A percentile compares a stretch with the other conserved stretches of the same genome.
These are phyloP conservation scores for Coprinellus micaceus DNA, from an alignment of 768 basidiomycete genomes.

Conservation along the genomic window DNA sequence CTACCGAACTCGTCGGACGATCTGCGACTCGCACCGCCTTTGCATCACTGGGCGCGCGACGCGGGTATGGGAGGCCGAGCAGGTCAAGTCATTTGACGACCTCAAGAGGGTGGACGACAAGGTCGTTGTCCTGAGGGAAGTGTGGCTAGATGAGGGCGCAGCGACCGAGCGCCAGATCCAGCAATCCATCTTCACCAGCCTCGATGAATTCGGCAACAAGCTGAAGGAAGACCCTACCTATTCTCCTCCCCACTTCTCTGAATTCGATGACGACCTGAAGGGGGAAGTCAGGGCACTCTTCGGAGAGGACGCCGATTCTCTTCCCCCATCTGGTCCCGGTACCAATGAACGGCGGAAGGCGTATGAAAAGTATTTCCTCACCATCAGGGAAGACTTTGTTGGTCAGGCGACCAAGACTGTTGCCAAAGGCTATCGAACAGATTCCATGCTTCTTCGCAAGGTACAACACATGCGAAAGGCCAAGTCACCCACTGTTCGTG, in stretches of 20 bases:
- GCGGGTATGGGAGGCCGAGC: conserved; percentile 11
- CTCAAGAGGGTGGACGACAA: not conserved
- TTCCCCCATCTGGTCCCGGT: no score
- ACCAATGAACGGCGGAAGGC: not conserved
- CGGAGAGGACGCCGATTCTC: not conserved
- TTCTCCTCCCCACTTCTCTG: not conserved
- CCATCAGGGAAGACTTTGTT: not conserved
- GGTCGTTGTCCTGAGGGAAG: conserved; percentile 16
- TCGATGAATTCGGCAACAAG: not conserved
- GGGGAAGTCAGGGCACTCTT: not conserved
- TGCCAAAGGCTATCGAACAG: not conserved
- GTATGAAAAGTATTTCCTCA: not conserved
- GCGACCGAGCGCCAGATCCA: conserved; percentile 16
- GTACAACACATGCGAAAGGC: not conserved
- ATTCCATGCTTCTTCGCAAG: not conserved
- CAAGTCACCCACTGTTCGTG: no score
- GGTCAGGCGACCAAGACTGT: not conserved
- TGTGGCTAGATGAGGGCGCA: conserved; percentile 14
- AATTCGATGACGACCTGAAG: not conserved
- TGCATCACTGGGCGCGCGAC: conserved; percentile 9
- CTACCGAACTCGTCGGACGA: not conserved
- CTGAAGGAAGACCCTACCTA: not conserved
- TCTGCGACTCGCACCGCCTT: not conserved
- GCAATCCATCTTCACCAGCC: not conserved
- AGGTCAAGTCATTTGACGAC: conserved; percentile 5